Evolutionary conservation across 345 rosid species (phyloP), one percentile per base, ranked within the genome.

Genomic region (Viola odorata): DNA sequence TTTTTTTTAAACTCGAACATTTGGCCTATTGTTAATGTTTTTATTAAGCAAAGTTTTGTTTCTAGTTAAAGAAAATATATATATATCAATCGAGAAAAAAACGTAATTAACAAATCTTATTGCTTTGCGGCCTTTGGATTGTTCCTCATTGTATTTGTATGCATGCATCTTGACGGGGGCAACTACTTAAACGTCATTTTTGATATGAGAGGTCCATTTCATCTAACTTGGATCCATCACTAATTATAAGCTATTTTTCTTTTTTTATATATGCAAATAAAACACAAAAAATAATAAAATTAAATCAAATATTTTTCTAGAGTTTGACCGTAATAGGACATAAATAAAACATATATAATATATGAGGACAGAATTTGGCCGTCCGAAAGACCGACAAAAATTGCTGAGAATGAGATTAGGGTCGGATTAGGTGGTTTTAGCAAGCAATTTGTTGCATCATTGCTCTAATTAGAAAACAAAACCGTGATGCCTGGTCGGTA

Each of bases 401-500:
- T 23, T 23, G 64, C 12, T 44, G 51, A 58, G 32, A 48, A n/a
- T 32, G 47, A 53, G 47, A 16, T 23, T 45, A 55, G 65, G 42
- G 16, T 49, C 5, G 58, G 62, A 67, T 76, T 74, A 71, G 75
- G 77, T 80, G 55, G 61, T 40, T 62, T 62, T 52, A 41, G 70
- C 70, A 74, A 64, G 73, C 65, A 54, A 59, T 58, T 23, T 38
- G 67, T 68, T 68, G 63, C 71, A 73, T 81, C 73, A 71, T 51
- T 55, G 38, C 49, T 10, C 13, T 42, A 51, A 52, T 53, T 70
- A 65, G 32, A 41, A 73, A 62, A 64, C 63, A 69, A 74, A 76
- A 72, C 48, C 17, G 50, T 82, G 71, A 82, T 79, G 78, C 58
- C 54, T 76, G 83, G 86, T 65, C 81, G 83, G 83, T 65, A 53